Evolutionary conservation across 2,329 filamentous ascomycete species (phyloP), one percentile per base, ranked within the genome.

Genomic region (Tolypocladium guangdongense): DNA sequence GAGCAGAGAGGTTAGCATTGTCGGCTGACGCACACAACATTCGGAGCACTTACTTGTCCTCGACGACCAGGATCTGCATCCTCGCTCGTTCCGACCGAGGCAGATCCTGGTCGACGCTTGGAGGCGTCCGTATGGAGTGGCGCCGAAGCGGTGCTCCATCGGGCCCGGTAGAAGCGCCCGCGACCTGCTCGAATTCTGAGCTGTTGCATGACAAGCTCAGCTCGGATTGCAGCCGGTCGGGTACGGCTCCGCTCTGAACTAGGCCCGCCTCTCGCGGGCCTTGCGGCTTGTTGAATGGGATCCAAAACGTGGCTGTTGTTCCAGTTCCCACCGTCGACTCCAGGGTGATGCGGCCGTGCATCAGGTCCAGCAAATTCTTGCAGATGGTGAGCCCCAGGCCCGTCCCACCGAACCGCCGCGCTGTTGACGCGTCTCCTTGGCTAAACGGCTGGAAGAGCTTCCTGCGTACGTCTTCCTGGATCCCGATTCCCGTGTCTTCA

Each of bases 351-450:
- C 78, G 71, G 7, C 88, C 88, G 55, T 81, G 81, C 88, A 93
- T 92, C 30, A 92, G 69, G 55, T 90, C 85, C 3, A 92, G 77
- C 7, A 90, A 74, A 57, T 90, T 90, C 67, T 91, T 91, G 70
- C 83, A 88, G 59, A 92, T 92, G 2, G 87, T 89, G 56, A 92
- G 68, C 0, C 88, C 88, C 0, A 92, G 71, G 1, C 87, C 88
- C 1, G 87, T 91, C 1, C 88, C 88, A 39, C 87, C 87, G 65
- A 90, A 91, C n/a, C 83, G 78, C 52, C 87, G 76, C 20, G 87
- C 87, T 0, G 88, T 91, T 4, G 87, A 90, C 1, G 87, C 82
- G 63, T 92, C 88, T 5, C 87, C 88, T 66, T 93, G 88, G 56
- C 83, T 88, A 66, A 92, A 93, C 0, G 88, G 88, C 58, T 86